Percentiles rank a stretch among this genome's conserved stretches.
Evolutionary conservation across 768 basidiomycete genomes (phyloP).

Genomic region (Lentinula detonsa): DNA sequence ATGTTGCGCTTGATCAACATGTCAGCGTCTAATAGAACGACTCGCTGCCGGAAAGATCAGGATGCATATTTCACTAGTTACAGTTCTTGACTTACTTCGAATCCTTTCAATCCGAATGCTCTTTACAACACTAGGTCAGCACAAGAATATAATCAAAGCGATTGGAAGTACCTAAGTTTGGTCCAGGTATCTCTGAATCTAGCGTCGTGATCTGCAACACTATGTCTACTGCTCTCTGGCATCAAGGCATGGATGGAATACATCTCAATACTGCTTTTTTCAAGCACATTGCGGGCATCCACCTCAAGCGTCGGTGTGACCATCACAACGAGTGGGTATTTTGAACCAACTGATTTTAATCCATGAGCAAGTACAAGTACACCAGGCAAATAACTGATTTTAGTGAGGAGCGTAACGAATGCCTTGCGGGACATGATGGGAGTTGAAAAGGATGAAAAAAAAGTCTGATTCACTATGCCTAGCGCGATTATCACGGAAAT

Average conservation of each 20-base stretch:
- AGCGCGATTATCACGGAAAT: neutral
- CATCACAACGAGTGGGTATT: constrained; percentile 80
- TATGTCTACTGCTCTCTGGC: constrained; percentile 40
- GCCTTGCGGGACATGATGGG: constrained; percentile 19
- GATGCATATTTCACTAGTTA: neutral
- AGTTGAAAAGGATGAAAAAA: neutral
- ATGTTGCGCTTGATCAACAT: constrained; percentile 83
- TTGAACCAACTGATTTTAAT: constrained; percentile 45
- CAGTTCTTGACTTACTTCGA: constrained; percentile 43
- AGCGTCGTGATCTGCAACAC: constrained; percentile 34
- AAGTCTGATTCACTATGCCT: neutral
- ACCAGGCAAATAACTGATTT: constrained; percentile 49
- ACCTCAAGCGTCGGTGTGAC: constrained; percentile 52
- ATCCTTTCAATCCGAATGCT: constrained; percentile 63
- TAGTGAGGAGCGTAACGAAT: constrained; percentile 46
- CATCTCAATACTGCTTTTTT: constrained; percentile 44
- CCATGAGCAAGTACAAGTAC: constrained; percentile 55
- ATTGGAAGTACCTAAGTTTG: constrained; percentile 42
- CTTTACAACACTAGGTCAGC: constrained; percentile 16
- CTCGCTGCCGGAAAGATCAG: constrained; percentile 36
- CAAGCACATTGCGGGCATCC: constrained; percentile 46
- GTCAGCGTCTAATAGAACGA: constrained; percentile 83
- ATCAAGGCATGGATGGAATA: constrained; percentile 54
- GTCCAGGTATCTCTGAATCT: constrained; percentile 72
- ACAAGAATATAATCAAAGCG: neutral